Conservation (phyloP, 2,329 filamentous ascomycete species). For the Sordariomycetes sp. region DNA sequence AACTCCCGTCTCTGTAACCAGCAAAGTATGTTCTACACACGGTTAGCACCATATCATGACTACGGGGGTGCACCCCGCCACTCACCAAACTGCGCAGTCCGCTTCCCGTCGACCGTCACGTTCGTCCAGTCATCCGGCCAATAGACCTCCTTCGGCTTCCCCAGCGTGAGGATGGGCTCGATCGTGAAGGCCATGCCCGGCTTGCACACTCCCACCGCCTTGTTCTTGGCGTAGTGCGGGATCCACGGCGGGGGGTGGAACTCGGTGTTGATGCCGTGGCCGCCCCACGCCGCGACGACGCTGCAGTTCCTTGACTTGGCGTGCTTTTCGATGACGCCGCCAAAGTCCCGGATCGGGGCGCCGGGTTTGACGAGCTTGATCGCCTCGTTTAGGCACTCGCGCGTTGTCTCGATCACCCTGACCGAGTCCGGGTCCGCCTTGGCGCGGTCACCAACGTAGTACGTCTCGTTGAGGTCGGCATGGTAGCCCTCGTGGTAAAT, state of each 20-base stretch:
- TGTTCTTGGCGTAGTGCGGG: slow-evolving; percentile 97
- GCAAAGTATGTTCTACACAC: slow-evolving; percentile 60
- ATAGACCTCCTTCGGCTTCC: slow-evolving; percentile 82
- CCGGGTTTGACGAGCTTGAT: slow-evolving; percentile 91
- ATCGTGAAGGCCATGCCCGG: slow-evolving; percentile 98
- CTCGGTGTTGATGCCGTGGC: slow-evolving; percentile 85
- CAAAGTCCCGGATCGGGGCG: slow-evolving; percentile 83
- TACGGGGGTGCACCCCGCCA: slow-evolving; percentile 6
- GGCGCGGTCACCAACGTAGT: slow-evolving; percentile 89
- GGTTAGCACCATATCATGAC: not conserved
- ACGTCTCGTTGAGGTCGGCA: slow-evolving; percentile 95
- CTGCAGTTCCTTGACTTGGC: slow-evolving; percentile 79
- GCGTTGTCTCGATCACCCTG: slow-evolving; percentile 78
- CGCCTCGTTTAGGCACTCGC: slow-evolving; percentile 81
- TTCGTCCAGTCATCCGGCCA: slow-evolving; percentile 99
- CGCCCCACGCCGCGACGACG: slow-evolving; percentile 91
- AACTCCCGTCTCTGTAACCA: slow-evolving; percentile 74
- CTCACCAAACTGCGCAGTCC: slow-evolving; percentile 86
- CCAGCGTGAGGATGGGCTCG: slow-evolving; percentile 94
- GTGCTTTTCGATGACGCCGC: slow-evolving; percentile 89
- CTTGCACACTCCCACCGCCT: slow-evolving; percentile 88
- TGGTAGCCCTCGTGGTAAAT: slow-evolving; percentile 93
- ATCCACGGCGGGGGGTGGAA: slow-evolving; percentile 94
- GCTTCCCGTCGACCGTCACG: slow-evolving; percentile 78
- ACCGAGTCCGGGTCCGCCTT: slow-evolving; percentile 76